Evolutionary conservation across 2,329 filamentous ascomycete genomes (phyloP).

Genomic region (Aureobasidium sp.): DNA sequence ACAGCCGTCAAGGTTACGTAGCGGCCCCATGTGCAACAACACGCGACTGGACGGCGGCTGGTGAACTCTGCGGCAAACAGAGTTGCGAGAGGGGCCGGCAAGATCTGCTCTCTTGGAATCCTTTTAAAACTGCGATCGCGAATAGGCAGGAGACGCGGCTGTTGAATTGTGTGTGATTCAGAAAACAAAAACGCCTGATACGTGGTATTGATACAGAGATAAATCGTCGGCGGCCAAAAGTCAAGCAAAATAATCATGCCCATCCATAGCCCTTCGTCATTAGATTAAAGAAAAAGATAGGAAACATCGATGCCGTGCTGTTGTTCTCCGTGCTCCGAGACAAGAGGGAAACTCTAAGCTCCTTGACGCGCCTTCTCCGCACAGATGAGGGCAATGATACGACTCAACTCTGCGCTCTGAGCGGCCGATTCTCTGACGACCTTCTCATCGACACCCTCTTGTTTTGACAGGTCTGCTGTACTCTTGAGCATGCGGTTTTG

Average conservation of each 20-base stretch:
- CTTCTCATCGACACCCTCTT: conserved; percentile 39
- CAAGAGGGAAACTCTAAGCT: conserved; percentile 21
- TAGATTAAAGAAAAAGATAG: neutral
- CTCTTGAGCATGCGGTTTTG: conserved; percentile 46
- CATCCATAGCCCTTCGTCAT: conserved; percentile 2
- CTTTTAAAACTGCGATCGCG: neutral
- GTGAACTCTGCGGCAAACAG: neutral
- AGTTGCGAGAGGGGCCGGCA: neutral
- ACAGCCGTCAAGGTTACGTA: conserved; percentile 12
- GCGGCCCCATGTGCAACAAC: neutral
- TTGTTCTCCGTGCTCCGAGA: conserved; percentile 10
- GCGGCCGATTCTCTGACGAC: conserved; percentile 45
- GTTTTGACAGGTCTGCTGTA: conserved; percentile 40
- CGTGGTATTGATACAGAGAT: conserved; percentile 8
- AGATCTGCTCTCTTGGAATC: neutral
- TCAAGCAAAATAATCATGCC: neutral
- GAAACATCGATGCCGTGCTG: conserved; percentile 9
- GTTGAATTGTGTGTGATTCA: neutral
- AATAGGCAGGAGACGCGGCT: neutral
- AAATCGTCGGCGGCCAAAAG: neutral
- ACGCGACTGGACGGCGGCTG: neutral
- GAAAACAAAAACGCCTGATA: neutral
- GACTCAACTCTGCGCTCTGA: conserved; percentile 42
- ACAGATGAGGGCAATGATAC: conserved; percentile 46
- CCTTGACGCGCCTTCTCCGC: conserved; percentile 47